These are phyloP conservation scores for Penicillium odoratum DNA, from an alignment of 495 filamentous ascomycete species.

Conservation along the genomic window DNA sequence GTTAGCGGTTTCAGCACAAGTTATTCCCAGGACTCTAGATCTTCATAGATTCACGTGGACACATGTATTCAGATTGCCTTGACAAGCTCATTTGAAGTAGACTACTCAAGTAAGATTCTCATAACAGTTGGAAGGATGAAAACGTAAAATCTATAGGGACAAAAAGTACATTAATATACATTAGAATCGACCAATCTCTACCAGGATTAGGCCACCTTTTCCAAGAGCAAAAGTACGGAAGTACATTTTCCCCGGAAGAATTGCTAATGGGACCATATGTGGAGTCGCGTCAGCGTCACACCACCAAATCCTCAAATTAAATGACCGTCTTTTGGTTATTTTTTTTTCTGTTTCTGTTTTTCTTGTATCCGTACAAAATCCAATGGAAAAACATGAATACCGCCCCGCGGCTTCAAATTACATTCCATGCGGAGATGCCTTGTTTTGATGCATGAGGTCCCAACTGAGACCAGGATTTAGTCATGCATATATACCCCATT, in stretches of 20 bases:
- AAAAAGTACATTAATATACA: neutral
- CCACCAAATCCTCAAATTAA: neutral
- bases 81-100: too few species aligned
- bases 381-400: too few species aligned
- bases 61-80: too few species aligned
- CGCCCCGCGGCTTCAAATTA: neutral
- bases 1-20: constrained; percentile 28
- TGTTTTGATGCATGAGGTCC: constrained; percentile 26
- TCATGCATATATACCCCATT: constrained; percentile 9
- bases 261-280: constrained; percentile 13
- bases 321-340: constrained; percentile 1
- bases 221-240: neutral
- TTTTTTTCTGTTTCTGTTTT: too few species aligned
- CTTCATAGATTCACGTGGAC: too few species aligned
- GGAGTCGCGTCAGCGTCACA: constrained; percentile 4
- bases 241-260: constrained; percentile 10
- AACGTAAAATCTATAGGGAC: neutral
- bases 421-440: constrained; percentile 20
- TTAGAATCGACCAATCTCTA: neutral
- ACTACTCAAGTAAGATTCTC: neutral
- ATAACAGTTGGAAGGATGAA: neutral
- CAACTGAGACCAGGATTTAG: constrained; percentile 20
- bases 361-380: neutral
- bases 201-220: neutral
- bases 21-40: too few species aligned